Evolutionary conservation across 108 stramenopile species (phyloP), one percentile per base, ranked within the genome.

Genomic region (Conticribra weissflogii): DNA sequence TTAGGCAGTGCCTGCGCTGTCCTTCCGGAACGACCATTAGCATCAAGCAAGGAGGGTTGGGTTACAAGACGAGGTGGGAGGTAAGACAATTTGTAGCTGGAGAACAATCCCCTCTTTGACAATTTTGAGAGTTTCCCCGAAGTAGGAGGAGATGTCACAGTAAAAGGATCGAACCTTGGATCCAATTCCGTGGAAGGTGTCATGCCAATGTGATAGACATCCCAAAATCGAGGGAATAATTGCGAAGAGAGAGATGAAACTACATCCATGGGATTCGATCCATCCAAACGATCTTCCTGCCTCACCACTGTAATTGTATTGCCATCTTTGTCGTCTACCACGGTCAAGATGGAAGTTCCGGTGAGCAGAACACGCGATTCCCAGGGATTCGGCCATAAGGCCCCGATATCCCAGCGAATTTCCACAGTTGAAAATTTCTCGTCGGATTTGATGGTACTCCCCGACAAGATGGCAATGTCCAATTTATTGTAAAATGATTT

Each of bases 131-230:
- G 12, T 19, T 30, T 44, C 32, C 56, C 21, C 27, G 71, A 72
- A 0, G 45, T 48, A 3, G 30, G 19, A 29, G 15, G 46, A 5
- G 53, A 28, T 22, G 28, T 32, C 1, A 2, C 22, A 5, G 59
- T 30, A 0, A 49, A 47, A 28, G 59, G 54, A 9, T 57, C 65
- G 34, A 62, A 54, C 3, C 78, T 59, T 21, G 81, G 88, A 32
- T 67, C 54, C 28, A 82, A 22, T 64, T 94, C 90, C 27, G 88
- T 81, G 18, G 86, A 84, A 9, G 93, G 93, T 36, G 89, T 87
- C 93, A 94, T 94, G 22, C 89, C 90, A 59, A 92, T 84, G 68
- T 94, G 93, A 63, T 94, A 94, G 8, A 77, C 34, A 74, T 94
- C 93, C 93, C 93, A 94, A 66, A 94, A 94, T 15, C 89, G 79